Percentiles rank a stretch among this genome's conserved stretches.
Conservation (phyloP, 2,329 filamentous ascomycete species). For the Pseudogymnoascus sp. region DNA sequence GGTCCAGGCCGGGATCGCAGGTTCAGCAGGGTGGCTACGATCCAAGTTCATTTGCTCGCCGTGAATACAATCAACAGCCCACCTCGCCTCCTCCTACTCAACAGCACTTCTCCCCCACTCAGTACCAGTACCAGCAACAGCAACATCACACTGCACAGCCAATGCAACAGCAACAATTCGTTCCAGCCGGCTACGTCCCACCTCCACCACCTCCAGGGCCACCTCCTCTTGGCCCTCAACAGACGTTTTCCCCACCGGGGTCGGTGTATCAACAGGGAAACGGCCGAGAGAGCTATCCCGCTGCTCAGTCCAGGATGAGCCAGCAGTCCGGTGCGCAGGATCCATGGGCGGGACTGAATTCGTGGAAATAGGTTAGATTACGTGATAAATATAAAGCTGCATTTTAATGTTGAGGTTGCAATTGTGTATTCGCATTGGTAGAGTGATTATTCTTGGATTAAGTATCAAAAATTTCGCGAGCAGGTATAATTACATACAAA, state of each 20-base stretch:
- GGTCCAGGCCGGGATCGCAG: conserved; percentile 42
- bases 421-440: not conserved
- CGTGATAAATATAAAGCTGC: conserved; percentile 1
- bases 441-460: not conserved
- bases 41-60: conserved; percentile 28
- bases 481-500: not conserved
- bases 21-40: conserved; percentile 38
- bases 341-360: conserved; percentile 63
- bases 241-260: conserved; percentile 38
- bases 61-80: conserved; percentile 27
- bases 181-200: conserved; percentile 57
- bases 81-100: conserved; percentile 58
- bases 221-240: conserved; percentile 41
- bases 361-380: conserved; percentile 47
- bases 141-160: conserved; percentile 27
- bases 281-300: conserved; percentile 41
- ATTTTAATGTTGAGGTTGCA: not conserved
- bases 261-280: conserved; percentile 43
- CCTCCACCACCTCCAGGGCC: conserved; percentile 59
- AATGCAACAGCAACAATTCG: conserved; percentile 34
- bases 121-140: conserved; percentile 20
- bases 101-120: conserved; percentile 25
- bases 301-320: conserved; percentile 24
- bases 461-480: not conserved
- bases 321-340: conserved; percentile 35